Conservation (phyloP, 139 green algal species). For the Chlamydomonas urium region DNA sequence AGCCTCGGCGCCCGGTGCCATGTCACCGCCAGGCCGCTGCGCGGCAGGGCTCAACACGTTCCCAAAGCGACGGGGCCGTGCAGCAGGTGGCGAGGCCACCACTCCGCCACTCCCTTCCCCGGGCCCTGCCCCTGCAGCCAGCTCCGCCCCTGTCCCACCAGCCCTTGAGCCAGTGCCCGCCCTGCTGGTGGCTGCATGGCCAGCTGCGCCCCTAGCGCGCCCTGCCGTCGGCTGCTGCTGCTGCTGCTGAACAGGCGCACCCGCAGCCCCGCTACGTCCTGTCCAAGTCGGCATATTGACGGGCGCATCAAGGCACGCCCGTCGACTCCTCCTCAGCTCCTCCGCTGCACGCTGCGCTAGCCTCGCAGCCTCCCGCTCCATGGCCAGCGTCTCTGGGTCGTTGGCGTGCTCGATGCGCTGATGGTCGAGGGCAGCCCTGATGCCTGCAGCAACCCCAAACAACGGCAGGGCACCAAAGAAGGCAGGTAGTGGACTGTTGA, state of each 20-base stretch:
- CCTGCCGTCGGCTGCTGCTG: background rate
- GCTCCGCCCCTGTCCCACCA: too few species aligned
- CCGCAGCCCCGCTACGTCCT: slow-evolving; percentile 62
- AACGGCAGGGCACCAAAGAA: too few species aligned
- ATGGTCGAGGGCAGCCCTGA: too few species aligned
- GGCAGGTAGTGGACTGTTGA: too few species aligned
- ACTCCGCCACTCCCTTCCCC: too few species aligned
- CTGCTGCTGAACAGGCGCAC: slow-evolving; percentile 27
- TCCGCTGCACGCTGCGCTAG: slow-evolving; percentile 50
- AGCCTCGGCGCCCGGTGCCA: background rate
- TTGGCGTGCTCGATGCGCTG: slow-evolving; percentile 71
- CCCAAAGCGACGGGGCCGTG: slow-evolving; percentile 29
- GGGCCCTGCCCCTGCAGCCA: too few species aligned
- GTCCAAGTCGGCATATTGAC: slow-evolving; percentile 87
- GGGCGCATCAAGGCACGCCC: slow-evolving; percentile 26
- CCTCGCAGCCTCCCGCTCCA: slow-evolving; percentile 61
- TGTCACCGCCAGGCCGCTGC: background rate
- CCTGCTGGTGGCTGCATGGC: background rate
- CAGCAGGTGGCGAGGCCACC: too few species aligned
- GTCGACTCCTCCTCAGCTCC: slow-evolving; percentile 59
- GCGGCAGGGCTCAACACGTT: slow-evolving; percentile 19
- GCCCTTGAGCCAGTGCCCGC: too few species aligned
- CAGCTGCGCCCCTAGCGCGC: background rate
- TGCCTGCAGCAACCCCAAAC: too few species aligned
- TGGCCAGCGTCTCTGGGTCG: slow-evolving; percentile 47